These are phyloP conservation scores for Ceratonia siliqua DNA, from an alignment of 306 rosid species.

Conservation along the genomic window DNA sequence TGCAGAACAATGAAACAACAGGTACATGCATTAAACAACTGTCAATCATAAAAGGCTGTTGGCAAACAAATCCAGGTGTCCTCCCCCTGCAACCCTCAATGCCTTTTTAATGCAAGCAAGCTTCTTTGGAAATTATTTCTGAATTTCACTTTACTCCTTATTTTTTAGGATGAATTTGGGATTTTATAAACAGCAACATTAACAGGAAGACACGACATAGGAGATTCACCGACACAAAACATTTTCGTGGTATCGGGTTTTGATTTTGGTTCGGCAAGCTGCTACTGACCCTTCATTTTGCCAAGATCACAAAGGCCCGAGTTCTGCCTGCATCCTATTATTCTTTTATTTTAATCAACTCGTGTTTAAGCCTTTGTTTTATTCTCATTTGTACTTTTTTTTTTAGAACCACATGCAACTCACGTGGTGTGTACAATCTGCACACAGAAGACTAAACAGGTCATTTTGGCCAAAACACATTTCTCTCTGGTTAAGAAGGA, in stretches of 20 bases:
- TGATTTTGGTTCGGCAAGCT: too few species aligned
- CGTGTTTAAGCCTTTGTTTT: neutral
- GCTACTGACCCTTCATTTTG: too few species aligned
- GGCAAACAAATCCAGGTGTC: constrained; percentile 49
- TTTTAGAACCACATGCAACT: neutral
- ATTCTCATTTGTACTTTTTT: neutral
- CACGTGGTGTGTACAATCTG: neutral
- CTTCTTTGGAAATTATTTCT: constrained; percentile 35
- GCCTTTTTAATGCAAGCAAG: constrained; percentile 59
- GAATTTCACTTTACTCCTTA: too few species aligned
- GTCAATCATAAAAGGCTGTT: constrained; percentile 62
- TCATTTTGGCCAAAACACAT: neutral
- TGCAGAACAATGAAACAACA: constrained; percentile 30
- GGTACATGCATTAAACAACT: constrained; percentile 50
- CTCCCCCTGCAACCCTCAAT: constrained; percentile 38
- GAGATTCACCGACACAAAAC: too few species aligned
- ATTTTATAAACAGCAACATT: too few species aligned
- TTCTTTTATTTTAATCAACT: neutral
- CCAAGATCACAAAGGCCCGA: too few species aligned
- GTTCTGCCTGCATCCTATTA: too few species aligned
- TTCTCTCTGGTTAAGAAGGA: too few species aligned
- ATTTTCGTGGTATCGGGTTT: too few species aligned
- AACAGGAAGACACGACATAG: too few species aligned
- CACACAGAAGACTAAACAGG: neutral
- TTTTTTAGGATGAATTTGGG: too few species aligned